Evolutionary conservation across 331 rosid species (phyloP), one percentile per base, ranked within the genome.

Genomic region (Erythrophleum ivorense): DNA sequence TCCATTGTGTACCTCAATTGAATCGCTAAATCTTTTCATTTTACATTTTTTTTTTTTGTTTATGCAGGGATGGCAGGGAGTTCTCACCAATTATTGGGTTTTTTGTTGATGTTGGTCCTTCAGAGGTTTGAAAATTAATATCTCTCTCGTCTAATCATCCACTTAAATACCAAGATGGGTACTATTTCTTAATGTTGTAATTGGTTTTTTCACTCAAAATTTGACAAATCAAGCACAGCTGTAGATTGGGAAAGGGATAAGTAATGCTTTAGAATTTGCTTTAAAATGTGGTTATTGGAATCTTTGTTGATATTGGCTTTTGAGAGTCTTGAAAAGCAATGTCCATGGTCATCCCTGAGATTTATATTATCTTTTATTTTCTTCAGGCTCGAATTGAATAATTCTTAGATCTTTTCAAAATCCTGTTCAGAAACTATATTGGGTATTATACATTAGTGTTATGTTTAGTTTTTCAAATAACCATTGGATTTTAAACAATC

Each of bases 31-130:
- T 18, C 9, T 63, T n/a, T 40, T 24, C 52, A 11, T 75, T 67
- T 45, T 14, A n/a, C 16, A n/a, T n/a, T n/a, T n/a, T n/a, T n/a
- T n/a, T n/a, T n/a, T 3, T 18, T 8, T 3, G n/a, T 76, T 71
- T 41, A 8, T 58, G 80, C 85, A 95, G 98, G 81, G 97, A 91
- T 68, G 94, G 92, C 38, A 93, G 88, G 85, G 97, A 91, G 82
- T 95, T 95, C 76, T 87, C 98, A 5, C 98, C 96, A 60, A 75
- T 91, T 38, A 86, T 88, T 78, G 98, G 96, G 60, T 93, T 95
- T 86, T 95, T 91, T 72, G 43, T 87, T 50, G 82, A 88, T 15
- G 85, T 78, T 65, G 86, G 84, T 11, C 85, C 97, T 54, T 88
- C 98, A 3, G 90, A 95, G 94, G 98, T 94, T 62, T 52, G 85